phyloP scores from a whole-genome alignment of 495 filamentous ascomycete genomes.

The Apiosordaria backusii region DNA sequence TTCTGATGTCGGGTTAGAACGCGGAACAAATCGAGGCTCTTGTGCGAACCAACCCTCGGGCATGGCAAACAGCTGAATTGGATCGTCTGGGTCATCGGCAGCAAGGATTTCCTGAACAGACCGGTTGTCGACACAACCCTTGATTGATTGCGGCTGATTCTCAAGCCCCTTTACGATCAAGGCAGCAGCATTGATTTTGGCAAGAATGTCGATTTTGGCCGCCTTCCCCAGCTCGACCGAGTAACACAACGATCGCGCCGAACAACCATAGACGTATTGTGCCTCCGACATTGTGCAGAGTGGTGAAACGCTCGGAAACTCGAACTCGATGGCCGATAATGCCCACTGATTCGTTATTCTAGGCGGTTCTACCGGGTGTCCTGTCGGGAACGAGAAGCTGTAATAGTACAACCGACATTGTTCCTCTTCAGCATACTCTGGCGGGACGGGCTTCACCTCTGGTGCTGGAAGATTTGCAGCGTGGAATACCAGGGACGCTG shows the following conservation, averaged over 20 bases:
- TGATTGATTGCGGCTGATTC: conserved; percentile 18
- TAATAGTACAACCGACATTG: conserved; percentile 67
- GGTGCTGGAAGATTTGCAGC: conserved; percentile 54
- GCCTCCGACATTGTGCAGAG: conserved; percentile 51
- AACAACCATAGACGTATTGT: conserved; percentile 56
- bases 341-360: conserved; percentile 53
- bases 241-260: conserved; percentile 44
- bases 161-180: conserved; percentile 46
- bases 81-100: conserved; percentile 44
- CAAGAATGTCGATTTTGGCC: conserved; percentile 58
- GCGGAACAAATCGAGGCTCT: conserved; percentile 60
- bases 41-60: conserved; percentile 58
- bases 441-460: conserved; percentile 28
- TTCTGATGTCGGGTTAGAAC: conserved; percentile 36
- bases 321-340: conserved; percentile 57
- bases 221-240: conserved; percentile 50
- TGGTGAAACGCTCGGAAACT: conserved; percentile 56
- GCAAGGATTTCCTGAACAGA: conserved; percentile 31
- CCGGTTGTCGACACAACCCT: conserved; percentile 14
- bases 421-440: conserved; percentile 49
- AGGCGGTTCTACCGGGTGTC: not conserved
- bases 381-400: conserved; percentile 41
- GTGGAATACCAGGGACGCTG: conserved; percentile 55
- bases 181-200: conserved; percentile 51
- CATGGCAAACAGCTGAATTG: conserved; percentile 55